A percentile compares a stretch with the other conserved stretches of the same genome.
Evolutionary conservation across 208 protist species (phyloP).

Genomic region (Trypanosoma vivax): DNA sequence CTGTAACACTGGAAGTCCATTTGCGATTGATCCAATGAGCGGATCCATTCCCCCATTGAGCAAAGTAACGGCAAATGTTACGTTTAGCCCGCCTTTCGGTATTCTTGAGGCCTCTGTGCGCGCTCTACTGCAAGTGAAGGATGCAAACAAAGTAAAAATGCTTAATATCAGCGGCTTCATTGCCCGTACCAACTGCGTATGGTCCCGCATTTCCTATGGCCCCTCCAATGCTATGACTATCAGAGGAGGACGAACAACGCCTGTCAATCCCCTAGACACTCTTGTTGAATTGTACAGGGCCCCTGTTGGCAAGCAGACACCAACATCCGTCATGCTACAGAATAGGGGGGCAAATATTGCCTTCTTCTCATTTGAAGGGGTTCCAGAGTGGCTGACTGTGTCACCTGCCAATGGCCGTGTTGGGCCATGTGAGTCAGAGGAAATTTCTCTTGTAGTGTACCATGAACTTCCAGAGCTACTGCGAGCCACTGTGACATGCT

Average conservation of each 20-base stretch:
- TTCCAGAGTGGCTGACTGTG: conserved; percentile 64
- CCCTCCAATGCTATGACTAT: too few relatives aligned
- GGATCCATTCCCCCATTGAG: conserved; percentile 65
- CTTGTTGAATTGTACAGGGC: conserved; percentile 66
- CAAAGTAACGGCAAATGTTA: conserved; percentile 46
- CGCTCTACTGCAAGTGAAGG: conserved; percentile 64
- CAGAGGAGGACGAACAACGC: too few relatives aligned
- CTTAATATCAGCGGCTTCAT: conserved; percentile 62
- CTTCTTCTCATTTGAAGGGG: conserved; percentile 66
- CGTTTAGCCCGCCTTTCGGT: conserved; percentile 59
- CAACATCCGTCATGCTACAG: conserved; percentile 36
- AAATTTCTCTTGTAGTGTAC: conserved; percentile 56
- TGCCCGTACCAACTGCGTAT: conserved; percentile 52
- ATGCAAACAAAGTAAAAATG: conserved; percentile 49
- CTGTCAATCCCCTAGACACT: conserved; percentile 19
- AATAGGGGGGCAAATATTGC: conserved; percentile 63
- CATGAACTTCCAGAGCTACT: conserved; percentile 26
- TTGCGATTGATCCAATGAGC: conserved; percentile 49
- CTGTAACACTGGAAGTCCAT: conserved; percentile 20
- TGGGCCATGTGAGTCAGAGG: conserved; percentile 51
- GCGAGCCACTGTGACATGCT: conserved; percentile 36
- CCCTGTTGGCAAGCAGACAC: conserved; percentile 46
- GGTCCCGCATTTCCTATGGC: too few relatives aligned
- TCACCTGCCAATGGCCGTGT: conserved; percentile 61
- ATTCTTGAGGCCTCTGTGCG: conserved; percentile 30